These are phyloP conservation scores for Pharnaceum exiguum DNA, from an alignment of 148 eudicot genomes.

Conservation along the genomic window DNA sequence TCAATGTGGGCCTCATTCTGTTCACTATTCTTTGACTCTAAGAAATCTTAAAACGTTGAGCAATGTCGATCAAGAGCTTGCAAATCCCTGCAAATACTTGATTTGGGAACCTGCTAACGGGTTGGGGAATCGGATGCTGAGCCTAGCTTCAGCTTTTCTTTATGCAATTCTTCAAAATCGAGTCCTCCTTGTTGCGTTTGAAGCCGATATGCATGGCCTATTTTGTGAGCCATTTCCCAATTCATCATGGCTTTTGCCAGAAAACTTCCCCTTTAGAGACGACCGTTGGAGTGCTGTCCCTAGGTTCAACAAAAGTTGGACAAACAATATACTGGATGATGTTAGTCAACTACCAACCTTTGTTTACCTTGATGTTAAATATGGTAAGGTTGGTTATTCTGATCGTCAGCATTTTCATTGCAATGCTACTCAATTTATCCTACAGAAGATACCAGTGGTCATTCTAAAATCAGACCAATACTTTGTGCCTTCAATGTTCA, in stretches of 20 bases:
- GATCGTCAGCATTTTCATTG: constrained; percentile 47
- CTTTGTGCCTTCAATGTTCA: constrained; percentile 57
- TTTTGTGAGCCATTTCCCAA: constrained; percentile 82
- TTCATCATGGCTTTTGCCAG: constrained; percentile 63
- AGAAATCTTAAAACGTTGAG: constrained; percentile 21
- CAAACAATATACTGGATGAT: constrained; percentile 15
- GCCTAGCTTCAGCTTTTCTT: constrained; percentile 66
- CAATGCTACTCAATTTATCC: constrained; percentile 37
- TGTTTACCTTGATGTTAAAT: constrained; percentile 46
- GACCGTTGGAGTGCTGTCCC: constrained; percentile 29
- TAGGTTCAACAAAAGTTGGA: constrained; percentile 32
- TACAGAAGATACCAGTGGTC: constrained; percentile 44
- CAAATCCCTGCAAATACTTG: constrained; percentile 47
- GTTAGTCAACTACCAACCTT: constrained; percentile 5
- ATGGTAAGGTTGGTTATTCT: constrained; percentile 46
- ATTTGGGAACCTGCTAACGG: constrained; percentile 72
- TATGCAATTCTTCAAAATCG: constrained; percentile 63
- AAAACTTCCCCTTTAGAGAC: constrained; percentile 47
- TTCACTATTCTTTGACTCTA: constrained; percentile 34
- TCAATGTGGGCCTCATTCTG: constrained; percentile 63
- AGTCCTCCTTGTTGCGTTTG: constrained; percentile 65
- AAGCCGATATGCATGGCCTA: constrained; percentile 41
- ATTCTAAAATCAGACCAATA: constrained; percentile 55
- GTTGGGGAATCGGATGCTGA: constrained; percentile 68
- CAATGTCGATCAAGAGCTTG: background rate